A percentile compares a stretch with the other conserved stretches of the same genome.
These are phyloP conservation scores for Brassica nigra DNA, from an alignment of 345 rosid genomes.

Conservation along the genomic window DNA sequence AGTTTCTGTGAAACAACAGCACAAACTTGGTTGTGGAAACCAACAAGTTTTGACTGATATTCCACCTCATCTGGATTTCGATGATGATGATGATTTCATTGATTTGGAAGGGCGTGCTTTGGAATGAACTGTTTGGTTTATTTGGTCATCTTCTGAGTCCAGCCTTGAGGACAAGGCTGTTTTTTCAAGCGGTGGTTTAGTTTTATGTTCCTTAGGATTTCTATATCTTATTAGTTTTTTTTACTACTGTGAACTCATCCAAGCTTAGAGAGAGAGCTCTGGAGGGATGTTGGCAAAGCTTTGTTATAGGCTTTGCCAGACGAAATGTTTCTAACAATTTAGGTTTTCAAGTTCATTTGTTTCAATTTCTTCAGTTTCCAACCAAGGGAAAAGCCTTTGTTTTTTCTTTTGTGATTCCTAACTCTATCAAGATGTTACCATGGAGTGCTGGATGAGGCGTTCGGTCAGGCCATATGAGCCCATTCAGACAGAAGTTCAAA, in stretches of 20 bases:
- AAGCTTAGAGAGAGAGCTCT: slow-evolving; percentile 10
- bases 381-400: neutral
- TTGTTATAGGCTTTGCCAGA: neutral
- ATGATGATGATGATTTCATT: slow-evolving; percentile 16
- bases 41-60: slow-evolving; percentile 10
- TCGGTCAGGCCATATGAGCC: slow-evolving; percentile 93
- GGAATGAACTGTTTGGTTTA: slow-evolving; percentile 5
- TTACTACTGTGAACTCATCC: slow-evolving; percentile 14
- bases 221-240: neutral
- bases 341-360: slow-evolving; percentile 6
- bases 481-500: slow-evolving; percentile 90
- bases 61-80: neutral
- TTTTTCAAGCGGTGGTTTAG: slow-evolving; percentile 1
- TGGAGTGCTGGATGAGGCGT: slow-evolving; percentile 91
- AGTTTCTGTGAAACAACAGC: neutral
- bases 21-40: neutral
- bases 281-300: slow-evolving; percentile 3
- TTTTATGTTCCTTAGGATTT: neutral
- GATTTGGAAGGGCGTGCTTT: slow-evolving; percentile 17
- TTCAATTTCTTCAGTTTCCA: slow-evolving; percentile 1
- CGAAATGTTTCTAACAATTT: neutral
- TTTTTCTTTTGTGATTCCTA: slow-evolving; percentile 10
- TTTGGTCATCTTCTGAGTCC: slow-evolving; percentile 3
- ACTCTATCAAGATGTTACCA: slow-evolving; percentile 51
- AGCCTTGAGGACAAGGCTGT: slow-evolving; percentile 18